Evolutionary conservation across 1,139 yeast species (phyloP), one percentile per base, ranked within the genome.

Genomic region (Zygosaccharomyces sapae): DNA sequence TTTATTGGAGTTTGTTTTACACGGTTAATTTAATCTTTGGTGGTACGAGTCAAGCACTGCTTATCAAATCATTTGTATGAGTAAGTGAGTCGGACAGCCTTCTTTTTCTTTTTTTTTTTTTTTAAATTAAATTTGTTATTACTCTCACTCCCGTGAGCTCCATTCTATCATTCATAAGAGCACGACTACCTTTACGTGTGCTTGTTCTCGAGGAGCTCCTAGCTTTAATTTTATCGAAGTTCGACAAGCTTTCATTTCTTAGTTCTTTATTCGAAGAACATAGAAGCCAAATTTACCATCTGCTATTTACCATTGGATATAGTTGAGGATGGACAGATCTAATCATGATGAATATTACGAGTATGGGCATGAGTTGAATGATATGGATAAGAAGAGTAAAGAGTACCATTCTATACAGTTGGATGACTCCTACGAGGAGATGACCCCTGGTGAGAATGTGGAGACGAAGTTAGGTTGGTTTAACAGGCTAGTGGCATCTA

Each of bases 341-440:
- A 38, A 33, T 31, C 27, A 9, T 18, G 40, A 22, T 22, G 40
- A 37, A 13, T 37, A 25, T 18, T 37, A 37, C 13, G 40, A 22
- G 8, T 25, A 37, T 12, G 40, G 30, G 9, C 40, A 35, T 37
- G 40, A 37, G 19, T n/a, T 20, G 29, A 13, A 37, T 12, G 40
- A 37, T 24, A 37, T 37, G 40, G 40, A 37, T 27, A 37, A 63
- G 70, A 88, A 49, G 87, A 83, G 65, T 74, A 37, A 37, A 29
- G 40, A 37, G 29, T 37, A 24, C 31, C 33, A 37, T 18, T 37
- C 29, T 4, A 27, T 37, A 10, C 40, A 37, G 31, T 8, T 37
- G 31, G 47, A 43, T 19, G 44, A 33, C 36, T 31, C 38, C 24
- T 33, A 45, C 24, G 49, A 47, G 41, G 43, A 41, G 30, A 45